Base-by-base conservation (phyloP, 2,329 filamentous ascomycete genomes). In the Grosmannia serpens region DNA sequence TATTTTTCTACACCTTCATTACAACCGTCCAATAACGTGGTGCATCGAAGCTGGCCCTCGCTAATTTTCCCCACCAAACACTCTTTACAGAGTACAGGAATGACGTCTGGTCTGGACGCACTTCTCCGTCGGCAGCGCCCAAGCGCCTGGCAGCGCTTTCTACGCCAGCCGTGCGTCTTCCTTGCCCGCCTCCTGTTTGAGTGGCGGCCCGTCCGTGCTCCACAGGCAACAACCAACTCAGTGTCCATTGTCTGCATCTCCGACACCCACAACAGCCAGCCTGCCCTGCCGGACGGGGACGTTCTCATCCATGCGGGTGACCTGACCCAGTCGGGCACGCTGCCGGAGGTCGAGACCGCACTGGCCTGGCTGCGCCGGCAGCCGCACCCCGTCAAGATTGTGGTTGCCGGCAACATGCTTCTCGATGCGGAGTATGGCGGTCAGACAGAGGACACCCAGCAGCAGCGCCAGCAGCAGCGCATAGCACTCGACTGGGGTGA, bases 241-340 rank as follows among this genome's bases (percentile, higher is more conserved):
- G 33, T 60, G 7, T 55, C 58, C 17, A 49, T 60, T n/a, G 59
- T 60, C 35, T 60, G 56, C 50, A 44, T 57, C 46, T 57, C 55
- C 55, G 55, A 60, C 52, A 57, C 55, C 24, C 54, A 60, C 51
- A 60, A 56, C 47, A 54, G 33, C 35, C 59, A 56, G 49, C 56
- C 56, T 5, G 6, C 7, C 20, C 27, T 78, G 10, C 74, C 74
- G 1, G 44, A 61, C 3, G 76, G 73, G 1, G 75, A 79, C 61
- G 64, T 78, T 2, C 69, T 79, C 17, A 68, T 79, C 55, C 75
- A 79, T 59, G 74, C 75, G 0, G 76, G 77, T 24, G 75, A 79
- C 60, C 68, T 79, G n/a, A 76, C 74, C 0, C 66, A 74, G 55
- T 67, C 68, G n/a, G 76, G 74, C n/a, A 71, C 73, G 0, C 67